These are phyloP conservation scores for Phialophora verrucosa DNA, from an alignment of 2,329 filamentous ascomycete genomes.

Conservation along the genomic window DNA sequence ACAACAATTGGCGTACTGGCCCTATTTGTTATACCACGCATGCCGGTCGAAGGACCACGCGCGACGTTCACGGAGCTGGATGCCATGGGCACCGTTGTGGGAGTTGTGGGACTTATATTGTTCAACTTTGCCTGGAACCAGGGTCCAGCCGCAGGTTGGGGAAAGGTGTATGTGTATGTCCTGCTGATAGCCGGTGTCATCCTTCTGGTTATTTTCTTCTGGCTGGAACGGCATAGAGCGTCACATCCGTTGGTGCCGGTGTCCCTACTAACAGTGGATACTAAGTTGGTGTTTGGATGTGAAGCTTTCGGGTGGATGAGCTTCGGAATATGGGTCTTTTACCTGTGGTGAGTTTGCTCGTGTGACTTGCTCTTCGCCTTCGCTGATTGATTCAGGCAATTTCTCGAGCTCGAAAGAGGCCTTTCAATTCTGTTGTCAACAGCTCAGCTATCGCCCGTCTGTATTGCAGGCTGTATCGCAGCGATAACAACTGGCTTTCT, in stretches of 20 bases:
- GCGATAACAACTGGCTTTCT: constrained; percentile 38
- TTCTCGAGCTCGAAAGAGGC: constrained; percentile 42
- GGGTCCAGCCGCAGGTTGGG: neutral
- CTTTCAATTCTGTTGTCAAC: constrained; percentile 38
- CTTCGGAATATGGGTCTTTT: constrained; percentile 51
- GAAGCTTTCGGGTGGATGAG: constrained; percentile 49
- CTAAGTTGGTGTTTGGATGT: constrained; percentile 43
- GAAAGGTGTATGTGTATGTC: neutral
- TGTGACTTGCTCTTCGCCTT: neutral
- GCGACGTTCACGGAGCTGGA: neutral
- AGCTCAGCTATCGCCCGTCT: constrained; percentile 40
- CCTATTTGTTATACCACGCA: neutral
- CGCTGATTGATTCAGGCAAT: constrained; percentile 31
- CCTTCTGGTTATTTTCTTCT: neutral
- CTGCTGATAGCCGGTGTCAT: neutral
- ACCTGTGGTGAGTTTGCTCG: constrained; percentile 44
- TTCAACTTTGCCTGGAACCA: neutral
- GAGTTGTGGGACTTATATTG: neutral
- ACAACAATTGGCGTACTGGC: constrained; percentile 41
- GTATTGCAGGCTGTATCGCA: constrained; percentile 41
- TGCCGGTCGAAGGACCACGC: neutral
- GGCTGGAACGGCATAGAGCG: neutral
- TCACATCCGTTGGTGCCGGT: neutral
- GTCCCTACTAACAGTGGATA: constrained; percentile 41
- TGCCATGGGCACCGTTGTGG: neutral